Evolutionary conservation across 257 asterid species (phyloP), one percentile per base, ranked within the genome.

Genomic region (Henckelia pumila): DNA sequence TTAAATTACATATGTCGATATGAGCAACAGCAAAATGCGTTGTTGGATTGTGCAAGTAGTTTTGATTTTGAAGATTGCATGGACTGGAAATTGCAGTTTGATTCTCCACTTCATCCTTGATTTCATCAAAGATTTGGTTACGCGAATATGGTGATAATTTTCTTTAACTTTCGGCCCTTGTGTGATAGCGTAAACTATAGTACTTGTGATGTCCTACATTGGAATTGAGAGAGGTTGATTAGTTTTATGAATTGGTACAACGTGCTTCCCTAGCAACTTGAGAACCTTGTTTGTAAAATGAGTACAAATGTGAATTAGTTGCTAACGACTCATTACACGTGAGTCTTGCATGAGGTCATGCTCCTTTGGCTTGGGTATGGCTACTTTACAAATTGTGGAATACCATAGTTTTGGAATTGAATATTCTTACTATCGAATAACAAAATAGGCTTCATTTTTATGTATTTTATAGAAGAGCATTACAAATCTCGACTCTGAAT

Each of bases 1-100:
- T 70, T 94, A 66, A 94, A 84, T 67, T 94, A 91, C 59, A 86
- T 94, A 58, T 94, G 99, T 61, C 79, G 97, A 55, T 91, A 91
- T 8, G 97, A 94, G 77, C 95, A 88, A 28, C 99, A 94, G 59
- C 95, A 85, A 72, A 91, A 83, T 67, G 96, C 99, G 19, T 73
- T 94, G 56, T 59, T 91, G 82, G 99, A 94, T 65, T 94, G 99
- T 50, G 80, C 95, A 3, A 91, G 96, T 74, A 94, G 99, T 75
- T 88, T 90, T 4, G 95, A 90, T 71, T 72, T 80, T n/a, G 96
- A 85, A 55, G 96, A 91, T 63, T 84, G 86, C 68, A 71, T 80
- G 86, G 95, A 85, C 64, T 87, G 96, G 96, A 91, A 85, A 75
- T 11, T 71, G 64, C 93, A 79, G 37, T 69, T 73, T 17, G 78